A percentile compares a stretch with the other conserved stretches of the same genome.
These are phyloP conservation scores for Rhodotorula taiwanensis DNA, from an alignment of 768 basidiomycete species.

Conservation along the genomic window DNA sequence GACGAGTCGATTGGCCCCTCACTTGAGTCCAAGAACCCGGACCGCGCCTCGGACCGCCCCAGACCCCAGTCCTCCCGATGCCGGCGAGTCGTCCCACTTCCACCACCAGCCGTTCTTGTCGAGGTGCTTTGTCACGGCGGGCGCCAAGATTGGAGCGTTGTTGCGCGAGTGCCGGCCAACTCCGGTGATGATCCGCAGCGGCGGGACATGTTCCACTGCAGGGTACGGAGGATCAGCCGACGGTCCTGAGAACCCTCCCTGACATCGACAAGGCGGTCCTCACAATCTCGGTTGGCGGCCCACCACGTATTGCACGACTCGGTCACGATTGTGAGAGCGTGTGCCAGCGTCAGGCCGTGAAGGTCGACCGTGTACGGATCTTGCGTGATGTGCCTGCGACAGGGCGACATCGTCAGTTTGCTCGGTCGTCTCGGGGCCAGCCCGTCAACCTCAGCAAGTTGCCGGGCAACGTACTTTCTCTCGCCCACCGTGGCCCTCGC, in stretches of 20 bases:
- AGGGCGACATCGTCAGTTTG: background rate
- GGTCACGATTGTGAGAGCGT: conserved; percentile 36
- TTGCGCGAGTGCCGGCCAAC: conserved; percentile 37
- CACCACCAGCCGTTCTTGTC: conserved; percentile 38
- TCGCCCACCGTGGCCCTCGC: conserved; percentile 43
- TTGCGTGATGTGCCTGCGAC: conserved; percentile 2
- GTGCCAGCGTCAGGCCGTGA: conserved; percentile 36
- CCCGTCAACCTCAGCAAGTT: background rate
- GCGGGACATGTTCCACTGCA: conserved; percentile 14
- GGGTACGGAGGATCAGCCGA: background rate
- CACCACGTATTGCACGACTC: conserved; percentile 37
- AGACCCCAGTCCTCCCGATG: conserved; percentile 4
- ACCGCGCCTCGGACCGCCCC: conserved; percentile 11
- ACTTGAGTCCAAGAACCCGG: conserved; percentile 6
- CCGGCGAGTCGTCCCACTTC: conserved; percentile 30
- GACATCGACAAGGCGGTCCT: too few species aligned
- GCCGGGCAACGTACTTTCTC: conserved; percentile 35
- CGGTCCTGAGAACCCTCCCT: background rate
- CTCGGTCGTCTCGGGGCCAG: background rate
- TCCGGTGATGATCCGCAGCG: conserved; percentile 39
- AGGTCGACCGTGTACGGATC: conserved; percentile 32
- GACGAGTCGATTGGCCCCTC: background rate
- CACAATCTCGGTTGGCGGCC: conserved; percentile 16
- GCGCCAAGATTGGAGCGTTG: conserved; percentile 33
- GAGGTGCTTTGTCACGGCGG: conserved; percentile 37